Base-by-base conservation (phyloP, 1,284 basidiomycete species). In the Tetrapyrgos nigripes region DNA sequence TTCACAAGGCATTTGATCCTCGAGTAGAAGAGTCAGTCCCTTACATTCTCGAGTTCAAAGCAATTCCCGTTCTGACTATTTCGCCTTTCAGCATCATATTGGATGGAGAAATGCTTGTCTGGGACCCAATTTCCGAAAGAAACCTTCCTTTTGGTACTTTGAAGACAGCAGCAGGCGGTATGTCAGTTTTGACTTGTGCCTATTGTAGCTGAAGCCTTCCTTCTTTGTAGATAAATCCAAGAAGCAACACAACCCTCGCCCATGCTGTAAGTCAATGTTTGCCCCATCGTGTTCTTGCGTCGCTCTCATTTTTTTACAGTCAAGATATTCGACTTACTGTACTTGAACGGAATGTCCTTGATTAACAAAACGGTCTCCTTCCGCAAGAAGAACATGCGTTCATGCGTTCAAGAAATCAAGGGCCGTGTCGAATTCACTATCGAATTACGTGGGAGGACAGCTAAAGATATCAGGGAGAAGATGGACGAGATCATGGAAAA, bases 101-200 rank as follows among this genome's bases (percentile, higher is more conserved):
- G 17, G 96, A 98, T 65, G 96, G 96, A 0, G 96, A 98, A 73
- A 97, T 98, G 96, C 78, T 98, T 44, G 96, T 96, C 2, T 97
- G 93, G 92, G 96, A 98, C 71, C 96, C 96, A 0, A 79, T 91
- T 1, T 87, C 92, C 0, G 89, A 92, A 63, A 86, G 91, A 45
- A 93, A 93, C 68, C 79, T 96, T 11, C 92, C 95, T 0, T 98
- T 98, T 64, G 96, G 96, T 1, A 92, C 88, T 0, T 77, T 98
- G 51, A 98, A 98, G 74, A 93, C 93, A 0, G 93, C 94, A 31
- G 95, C 94, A 1, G 76, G 89, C 8, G 89, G 93, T 93, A 62
- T 54, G 80, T 64, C 14, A 1, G 33, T 21, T 53, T 3, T 56
- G 46, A 19, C 24, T 35, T n/a, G 27, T 28, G 27, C 17, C 8